phyloP scores from a whole-genome alignment of 306 rosid genomes.

The Delonix regia region DNA sequence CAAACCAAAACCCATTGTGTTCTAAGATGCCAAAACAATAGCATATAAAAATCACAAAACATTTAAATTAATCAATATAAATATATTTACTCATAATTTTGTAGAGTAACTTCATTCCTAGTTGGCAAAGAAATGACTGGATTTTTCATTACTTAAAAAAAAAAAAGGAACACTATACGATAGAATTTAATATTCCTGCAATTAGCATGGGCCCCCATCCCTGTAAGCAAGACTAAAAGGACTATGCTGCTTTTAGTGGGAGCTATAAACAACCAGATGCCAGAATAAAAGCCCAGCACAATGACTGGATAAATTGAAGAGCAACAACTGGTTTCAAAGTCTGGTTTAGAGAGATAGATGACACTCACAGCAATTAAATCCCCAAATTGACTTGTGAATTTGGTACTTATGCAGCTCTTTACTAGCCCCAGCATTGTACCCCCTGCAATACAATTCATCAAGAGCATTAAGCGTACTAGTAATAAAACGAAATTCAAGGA shows the following conservation, averaged over 20 bases:
- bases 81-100: neutral
- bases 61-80: neutral
- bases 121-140: neutral
- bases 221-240: neutral
- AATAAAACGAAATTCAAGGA: neutral
- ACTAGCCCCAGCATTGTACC: constrained; percentile 82
- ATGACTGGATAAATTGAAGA: neutral
- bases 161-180: neutral
- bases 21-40: neutral
- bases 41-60: constrained; percentile 2
- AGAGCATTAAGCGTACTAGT: too few species aligned
- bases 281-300: neutral
- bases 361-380: constrained; percentile 83
- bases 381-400: constrained; percentile 89
- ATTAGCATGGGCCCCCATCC: neutral
- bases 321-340: neutral
- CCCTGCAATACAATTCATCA: constrained; percentile 56
- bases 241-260: neutral
- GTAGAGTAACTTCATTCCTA: neutral
- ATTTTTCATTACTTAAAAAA: too few species aligned
- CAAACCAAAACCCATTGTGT: neutral
- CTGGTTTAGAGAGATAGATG: neutral
- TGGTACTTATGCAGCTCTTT: constrained; percentile 92
- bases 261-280: neutral
- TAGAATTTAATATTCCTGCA: neutral